Conservation (phyloP, 2,329 filamentous ascomycete species). For the Blumeria hordei region DNA sequence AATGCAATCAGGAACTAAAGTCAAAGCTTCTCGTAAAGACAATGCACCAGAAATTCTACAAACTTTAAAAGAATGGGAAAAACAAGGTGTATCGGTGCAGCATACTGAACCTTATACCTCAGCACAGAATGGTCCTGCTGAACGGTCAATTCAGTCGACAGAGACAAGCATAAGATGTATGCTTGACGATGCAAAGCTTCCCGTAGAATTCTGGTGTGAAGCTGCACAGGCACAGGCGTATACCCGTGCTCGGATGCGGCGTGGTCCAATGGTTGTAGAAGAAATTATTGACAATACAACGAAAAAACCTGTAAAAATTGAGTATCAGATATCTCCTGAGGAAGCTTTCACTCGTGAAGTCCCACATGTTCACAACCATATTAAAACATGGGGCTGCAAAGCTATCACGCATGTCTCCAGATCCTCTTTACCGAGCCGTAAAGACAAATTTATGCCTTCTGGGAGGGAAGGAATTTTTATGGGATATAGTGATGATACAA, state of each 20-base stretch:
- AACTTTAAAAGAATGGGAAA: not conserved
- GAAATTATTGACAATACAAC: not conserved
- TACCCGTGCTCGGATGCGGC: not conserved
- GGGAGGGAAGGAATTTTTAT: constrained; percentile 1
- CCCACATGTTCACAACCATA: not conserved
- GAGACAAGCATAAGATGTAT: not conserved
- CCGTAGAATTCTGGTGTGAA: not conserved
- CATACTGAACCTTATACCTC: not conserved
- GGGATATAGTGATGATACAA: constrained; percentile 1
- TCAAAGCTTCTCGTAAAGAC: not conserved
- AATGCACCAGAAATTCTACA: constrained; percentile 1
- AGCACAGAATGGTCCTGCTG: not conserved
- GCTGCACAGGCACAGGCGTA: not conserved
- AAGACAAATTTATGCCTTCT: constrained; percentile 1
- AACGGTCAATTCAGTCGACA: not conserved
- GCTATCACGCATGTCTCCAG: not conserved
- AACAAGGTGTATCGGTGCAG: constrained; percentile 1
- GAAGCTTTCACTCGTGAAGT: not conserved
- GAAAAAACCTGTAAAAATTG: not conserved
- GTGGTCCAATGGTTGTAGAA: not conserved
- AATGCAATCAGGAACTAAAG: not conserved
- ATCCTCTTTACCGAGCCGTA: not conserved
- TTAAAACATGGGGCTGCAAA: not conserved
- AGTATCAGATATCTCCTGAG: not conserved
- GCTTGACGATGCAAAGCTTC: constrained; percentile 1